Evolutionary conservation across 345 rosid species (phyloP).

Genomic region (Combretum micranthum): DNA sequence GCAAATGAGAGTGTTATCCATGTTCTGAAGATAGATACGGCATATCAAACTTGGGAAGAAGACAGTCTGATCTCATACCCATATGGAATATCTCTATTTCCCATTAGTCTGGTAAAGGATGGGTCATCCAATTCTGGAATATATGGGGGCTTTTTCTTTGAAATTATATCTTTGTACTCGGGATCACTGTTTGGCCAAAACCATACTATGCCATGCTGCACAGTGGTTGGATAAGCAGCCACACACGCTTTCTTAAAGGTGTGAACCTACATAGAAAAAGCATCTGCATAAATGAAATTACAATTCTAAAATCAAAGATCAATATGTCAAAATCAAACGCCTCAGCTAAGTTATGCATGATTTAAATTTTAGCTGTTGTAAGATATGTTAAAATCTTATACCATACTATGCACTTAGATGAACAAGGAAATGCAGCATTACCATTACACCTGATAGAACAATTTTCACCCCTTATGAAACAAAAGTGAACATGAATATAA

Average conservation of each 20-base stretch:
- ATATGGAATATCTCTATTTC: slow-evolving; percentile 71
- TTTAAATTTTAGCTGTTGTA: too few species aligned
- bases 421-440: too few species aligned
- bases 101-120: slow-evolving; percentile 49
- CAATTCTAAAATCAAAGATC: neutral
- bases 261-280: slow-evolving; percentile 38
- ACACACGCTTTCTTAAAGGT: slow-evolving; percentile 74
- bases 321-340: too few species aligned
- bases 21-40: neutral
- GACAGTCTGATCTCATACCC: slow-evolving; percentile 36
- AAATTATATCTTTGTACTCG: slow-evolving; percentile 50
- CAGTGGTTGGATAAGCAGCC: slow-evolving; percentile 59
- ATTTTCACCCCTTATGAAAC: too few species aligned
- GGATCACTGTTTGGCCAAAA: slow-evolving; percentile 90
- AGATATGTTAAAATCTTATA: too few species aligned
- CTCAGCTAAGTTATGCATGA: too few species aligned
- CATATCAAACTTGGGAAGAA: neutral
- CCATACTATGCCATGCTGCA: slow-evolving; percentile 82
- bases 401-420: too few species aligned
- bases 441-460: too few species aligned
- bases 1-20: too few species aligned
- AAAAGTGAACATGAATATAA: too few species aligned
- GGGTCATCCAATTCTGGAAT: slow-evolving; percentile 78
- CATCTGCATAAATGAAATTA: neutral
- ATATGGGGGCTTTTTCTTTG: slow-evolving; percentile 60